Conservation (phyloP, 371 early-diverging fungal genomes). For the Saksenaea oblongispora region DNA sequence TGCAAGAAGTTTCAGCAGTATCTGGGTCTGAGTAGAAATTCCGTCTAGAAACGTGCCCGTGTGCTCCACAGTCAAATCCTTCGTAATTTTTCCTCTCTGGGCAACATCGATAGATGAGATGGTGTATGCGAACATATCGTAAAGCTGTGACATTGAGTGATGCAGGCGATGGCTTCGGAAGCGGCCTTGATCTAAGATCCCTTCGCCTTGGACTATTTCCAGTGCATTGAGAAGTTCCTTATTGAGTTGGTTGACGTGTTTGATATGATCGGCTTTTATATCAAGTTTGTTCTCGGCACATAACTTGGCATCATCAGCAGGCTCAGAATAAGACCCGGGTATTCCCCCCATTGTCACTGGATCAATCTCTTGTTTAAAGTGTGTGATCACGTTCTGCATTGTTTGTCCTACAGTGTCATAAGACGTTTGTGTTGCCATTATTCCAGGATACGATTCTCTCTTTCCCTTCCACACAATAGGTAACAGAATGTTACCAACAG, state of each 20-base stretch:
- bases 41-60: constrained; percentile 64
- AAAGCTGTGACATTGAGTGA: constrained; percentile 19
- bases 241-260: constrained; percentile 27
- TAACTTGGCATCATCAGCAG: constrained; percentile 10
- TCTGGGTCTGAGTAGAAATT: constrained; percentile 56
- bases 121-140: constrained; percentile 61
- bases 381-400: constrained; percentile 10
- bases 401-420: constrained; percentile 22
- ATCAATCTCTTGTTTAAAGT: constrained; percentile 8
- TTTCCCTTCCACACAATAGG: constrained; percentile 73
- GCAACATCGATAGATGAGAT: constrained; percentile 69
- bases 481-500: constrained; percentile 83
- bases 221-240: constrained; percentile 27
- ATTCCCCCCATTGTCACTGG: constrained; percentile 10
- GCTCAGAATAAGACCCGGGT: constrained; percentile 19
- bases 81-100: constrained; percentile 54
- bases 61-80: constrained; percentile 42
- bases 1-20: constrained; percentile 63
- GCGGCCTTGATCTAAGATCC: neutral
- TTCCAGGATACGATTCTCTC: constrained; percentile 61
- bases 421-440: constrained; percentile 30
- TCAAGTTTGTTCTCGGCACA: constrained; percentile 15
- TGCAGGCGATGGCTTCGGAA: constrained; percentile 4
- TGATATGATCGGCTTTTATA: neutral
- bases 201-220: constrained; percentile 3